Evolutionary conservation across 225 moss, liverwort and hornwort genomes (phyloP).

Genomic region (Neckera pumila): DNA sequence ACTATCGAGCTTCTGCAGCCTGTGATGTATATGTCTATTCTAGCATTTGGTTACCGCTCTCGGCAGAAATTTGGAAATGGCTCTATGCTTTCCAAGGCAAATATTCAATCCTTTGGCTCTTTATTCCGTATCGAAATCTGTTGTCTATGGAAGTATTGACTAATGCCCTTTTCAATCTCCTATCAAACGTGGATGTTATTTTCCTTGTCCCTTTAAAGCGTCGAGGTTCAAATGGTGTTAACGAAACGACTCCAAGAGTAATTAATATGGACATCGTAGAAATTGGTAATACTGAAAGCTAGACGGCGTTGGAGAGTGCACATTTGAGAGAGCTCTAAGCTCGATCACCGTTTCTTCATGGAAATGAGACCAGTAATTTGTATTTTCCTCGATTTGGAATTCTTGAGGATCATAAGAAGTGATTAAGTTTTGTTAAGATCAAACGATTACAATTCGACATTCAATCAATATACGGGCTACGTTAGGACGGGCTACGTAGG

Average conservation of each 20-base stretch:
- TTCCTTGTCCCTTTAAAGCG: not conserved
- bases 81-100: not conserved
- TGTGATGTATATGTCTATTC: not conserved
- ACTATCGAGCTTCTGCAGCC: not conserved
- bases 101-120: not conserved
- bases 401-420: not conserved
- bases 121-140: not conserved
- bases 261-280: not conserved
- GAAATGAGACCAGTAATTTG: not conserved
- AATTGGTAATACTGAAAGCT: not conserved
- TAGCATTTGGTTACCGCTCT: not conserved
- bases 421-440: not conserved
- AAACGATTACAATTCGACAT: not conserved
- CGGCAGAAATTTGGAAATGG: not conserved
- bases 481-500: not conserved
- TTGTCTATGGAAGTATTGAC: not conserved
- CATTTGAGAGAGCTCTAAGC: not conserved
- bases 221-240: not conserved
- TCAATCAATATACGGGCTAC: not conserved
- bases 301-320: not conserved
- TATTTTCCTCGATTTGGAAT: not conserved
- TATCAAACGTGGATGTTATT: not conserved
- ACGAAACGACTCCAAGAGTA: no score
- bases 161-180: not conserved
- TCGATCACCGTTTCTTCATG: not conserved